Base-by-base conservation (phyloP, 2,329 filamentous ascomycete species). In the Sclerotinia nivalis region DNA sequence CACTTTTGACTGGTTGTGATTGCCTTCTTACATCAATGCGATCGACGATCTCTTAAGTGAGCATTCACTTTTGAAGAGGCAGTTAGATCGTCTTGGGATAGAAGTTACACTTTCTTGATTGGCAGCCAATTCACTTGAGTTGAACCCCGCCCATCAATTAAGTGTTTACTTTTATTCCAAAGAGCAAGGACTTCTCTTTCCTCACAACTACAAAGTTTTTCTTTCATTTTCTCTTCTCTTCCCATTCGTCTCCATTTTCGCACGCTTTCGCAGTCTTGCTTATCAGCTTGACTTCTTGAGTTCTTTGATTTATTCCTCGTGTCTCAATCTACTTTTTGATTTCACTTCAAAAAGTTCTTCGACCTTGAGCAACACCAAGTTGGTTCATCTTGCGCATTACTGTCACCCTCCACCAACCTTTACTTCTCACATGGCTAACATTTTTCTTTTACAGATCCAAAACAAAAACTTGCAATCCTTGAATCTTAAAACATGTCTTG, bases 401-500 rank as follows among this genome's bases (percentile, higher is more conserved):
- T 22, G 15, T 52, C 31, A 43, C 31, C 22, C 15, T 66, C 25
- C n/a, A 34, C 49, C 28, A 49, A 18, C 2, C 10, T 37, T n/a
- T 34, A 49, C 7, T 47, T 15, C 20, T 34, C 15, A 5, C 1
- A 49, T 20, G 1, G 10, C 66, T 69, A 54, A 69, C 34, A 18
- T 40, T 1, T 18, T 37, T 28, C 28, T n/a, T 18, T 31, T 10
- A 31, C 40, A 69, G 68, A 37, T 56, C 25, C 9, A 52, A 40
- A 37, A 10, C 28, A 54, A 61, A 52, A 31, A 6, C 49, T 15
- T 43, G 22, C 22, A 54, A 37, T n/a, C 20, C 37, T 49, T 12
- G 18, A 58, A n/a, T 28, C 59, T 34, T 55, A 52, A 59, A 74
- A 72, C 15, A 77, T 78, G 76, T 75, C 75, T 69, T 78, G 76